Evolutionary conservation across 768 basidiomycete species (phyloP), one percentile per base, ranked within the genome.

Genomic region (Kwoniella mangroviensis): DNA sequence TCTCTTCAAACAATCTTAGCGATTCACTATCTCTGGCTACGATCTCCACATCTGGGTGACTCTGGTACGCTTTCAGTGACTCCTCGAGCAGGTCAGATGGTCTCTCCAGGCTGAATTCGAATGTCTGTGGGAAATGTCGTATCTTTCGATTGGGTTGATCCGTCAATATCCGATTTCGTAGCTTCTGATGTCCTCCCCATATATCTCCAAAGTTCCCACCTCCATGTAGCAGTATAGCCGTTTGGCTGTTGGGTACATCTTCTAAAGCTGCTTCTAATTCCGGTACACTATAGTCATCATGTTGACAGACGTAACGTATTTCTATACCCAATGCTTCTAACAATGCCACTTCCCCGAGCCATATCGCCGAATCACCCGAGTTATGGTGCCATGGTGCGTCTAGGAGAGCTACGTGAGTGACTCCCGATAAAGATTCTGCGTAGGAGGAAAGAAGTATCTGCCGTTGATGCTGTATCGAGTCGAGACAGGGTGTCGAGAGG

Each of bases 331-430:
- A 28, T 7, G 63, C 51, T 54, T 64, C 63, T 24, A 64, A 34
- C 52, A 64, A 26, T 10, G 63, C 40, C 3, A 64, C 15, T 52
- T 64, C 63, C 1, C 63, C 63, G 40, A 64, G 63, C 63, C 51
- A 64, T 34, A 64, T 64, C 49, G 63, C 63, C 28, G 63, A 64
- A 26, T 64, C 63, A 26, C 63, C 63, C 22, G 63, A 53, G 52
- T 64, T 64, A 51, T 64, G 63, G 40, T 64, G 63, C 63, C 63
- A 64, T 55, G 63, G 63, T 15, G 34, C 51, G 53, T 64, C 63
- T 28, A 53, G 21, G 6, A 64, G 21, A n/a, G 63, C 63, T 19
- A 64, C 49, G 40, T 64, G 63, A 19, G 63, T 64, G 12, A 64
- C 52, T 28, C 63, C 63, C 11, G 51, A 15, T 6, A 64, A 26